Percentiles rank a stretch among this genome's conserved stretches.
Evolutionary conservation across 2,329 filamentous ascomycete genomes (phyloP).

Genomic region (Pseudovirgaria hyperparasitica): DNA sequence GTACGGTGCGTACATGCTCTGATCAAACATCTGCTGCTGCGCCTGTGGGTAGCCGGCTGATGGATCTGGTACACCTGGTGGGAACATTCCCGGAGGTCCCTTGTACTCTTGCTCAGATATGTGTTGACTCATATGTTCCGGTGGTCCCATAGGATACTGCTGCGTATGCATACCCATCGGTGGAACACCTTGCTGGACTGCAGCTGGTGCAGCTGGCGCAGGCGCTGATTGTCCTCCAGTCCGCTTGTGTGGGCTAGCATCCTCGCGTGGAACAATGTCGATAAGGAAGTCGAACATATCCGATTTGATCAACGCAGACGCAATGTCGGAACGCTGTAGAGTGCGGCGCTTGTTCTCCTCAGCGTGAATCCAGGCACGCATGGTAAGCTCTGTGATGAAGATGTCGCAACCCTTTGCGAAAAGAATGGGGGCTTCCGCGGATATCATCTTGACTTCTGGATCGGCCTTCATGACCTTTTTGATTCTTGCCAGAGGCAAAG

Average conservation of each 20-base stretch:
- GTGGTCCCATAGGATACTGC: slow-evolving; percentile 41
- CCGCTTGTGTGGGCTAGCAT: slow-evolving; percentile 76
- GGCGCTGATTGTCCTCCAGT: slow-evolving; percentile 19
- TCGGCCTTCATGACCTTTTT: slow-evolving; percentile 99
- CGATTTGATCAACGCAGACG: slow-evolving; percentile 86
- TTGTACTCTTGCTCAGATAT: slow-evolving; percentile 56
- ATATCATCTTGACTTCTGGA: slow-evolving; percentile 99
- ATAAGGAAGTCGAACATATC: slow-evolving; percentile 99
- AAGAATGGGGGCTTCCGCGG: slow-evolving; percentile 89
- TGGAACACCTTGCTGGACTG: slow-evolving; percentile 17
- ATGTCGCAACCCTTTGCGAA: slow-evolving; percentile 99
- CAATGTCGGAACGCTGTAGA: slow-evolving; percentile 90
- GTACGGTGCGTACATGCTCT: slow-evolving; percentile 71
- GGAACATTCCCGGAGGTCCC: slow-evolving; percentile 70
- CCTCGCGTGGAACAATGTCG: slow-evolving; percentile 93
- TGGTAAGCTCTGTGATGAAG: slow-evolving; percentile 96
- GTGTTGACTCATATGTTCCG: slow-evolving; percentile 43
- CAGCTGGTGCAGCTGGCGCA: slow-evolving; percentile 19
- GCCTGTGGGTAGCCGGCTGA: slow-evolving; percentile 65
- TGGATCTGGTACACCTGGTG: slow-evolving; percentile 62
- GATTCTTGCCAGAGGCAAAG: slow-evolving; percentile 91
- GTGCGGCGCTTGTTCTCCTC: slow-evolving; percentile 98
- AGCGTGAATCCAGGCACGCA: slow-evolving; percentile 98
- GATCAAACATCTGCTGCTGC: slow-evolving; percentile 63
- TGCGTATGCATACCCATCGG: slow-evolving; percentile 28